These are phyloP conservation scores for Triticum dicoccoides DNA, from an alignment of 176 grass and related monocot genomes.

Conservation along the genomic window DNA sequence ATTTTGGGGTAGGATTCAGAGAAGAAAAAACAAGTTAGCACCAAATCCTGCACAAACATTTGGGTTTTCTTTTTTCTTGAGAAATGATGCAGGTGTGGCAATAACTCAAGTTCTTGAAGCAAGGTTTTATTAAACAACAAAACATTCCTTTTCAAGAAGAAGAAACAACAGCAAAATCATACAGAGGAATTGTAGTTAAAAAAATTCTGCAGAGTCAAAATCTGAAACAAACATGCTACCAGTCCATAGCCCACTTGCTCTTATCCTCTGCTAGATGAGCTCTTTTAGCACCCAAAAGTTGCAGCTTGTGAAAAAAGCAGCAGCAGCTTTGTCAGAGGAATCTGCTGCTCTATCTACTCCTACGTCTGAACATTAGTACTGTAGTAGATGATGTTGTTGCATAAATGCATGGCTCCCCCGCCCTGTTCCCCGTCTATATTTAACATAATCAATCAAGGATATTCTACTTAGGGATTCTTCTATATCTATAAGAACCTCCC, in stretches of 20 bases:
- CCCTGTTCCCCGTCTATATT: neutral
- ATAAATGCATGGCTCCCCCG: neutral
- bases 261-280: neutral
- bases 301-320: neutral
- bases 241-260: neutral
- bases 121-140: neutral
- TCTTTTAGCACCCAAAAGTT: neutral
- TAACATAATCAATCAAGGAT: neutral
- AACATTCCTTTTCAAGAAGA: neutral
- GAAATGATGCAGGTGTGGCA: neutral
- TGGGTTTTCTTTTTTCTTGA: neutral
- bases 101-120: neutral
- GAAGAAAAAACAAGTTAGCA: neutral
- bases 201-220: neutral
- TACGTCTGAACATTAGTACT: constrained; percentile 9
- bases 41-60: neutral
- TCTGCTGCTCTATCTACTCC: constrained; percentile 6
- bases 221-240: neutral
- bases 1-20: constrained; percentile 15
- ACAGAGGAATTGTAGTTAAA: neutral
- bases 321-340: neutral
- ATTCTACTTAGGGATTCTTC: neutral
- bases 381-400: neutral
- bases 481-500: neutral
- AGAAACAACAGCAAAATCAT: no score